Evolutionary conservation across 2,329 filamentous ascomycete genomes (phyloP), one percentile per base, ranked within the genome.

Genomic region (Microthyrium microscopicum): DNA sequence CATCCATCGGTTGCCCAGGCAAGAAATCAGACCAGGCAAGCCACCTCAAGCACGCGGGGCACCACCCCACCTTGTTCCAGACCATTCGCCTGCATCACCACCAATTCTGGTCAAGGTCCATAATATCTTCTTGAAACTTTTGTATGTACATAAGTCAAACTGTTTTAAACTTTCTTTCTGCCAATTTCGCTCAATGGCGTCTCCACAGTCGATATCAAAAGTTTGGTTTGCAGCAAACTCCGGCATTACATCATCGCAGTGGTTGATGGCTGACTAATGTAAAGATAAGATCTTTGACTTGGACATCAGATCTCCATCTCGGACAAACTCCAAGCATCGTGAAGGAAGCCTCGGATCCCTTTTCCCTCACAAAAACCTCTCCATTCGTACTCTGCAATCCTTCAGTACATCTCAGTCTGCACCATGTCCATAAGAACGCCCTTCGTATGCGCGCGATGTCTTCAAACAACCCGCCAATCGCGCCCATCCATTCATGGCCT

Each of bases 361-460:
- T 8, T 9, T 16, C 8, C 13, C 15, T 16, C 15, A 29, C 26
- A 16, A 16, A 15, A 29, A 29, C 26, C 26, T 16, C 8, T 7
- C 26, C 7, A 29, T 16, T 12, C 8, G 26, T 16, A 7, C 13
- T 15, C 26, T 16, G 11, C 11, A 9, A 29, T 29, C 26, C n/a
- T n/a, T n/a, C n/a, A n/a, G n/a, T n/a, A n/a, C n/a, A n/a, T n/a
- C n/a, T n/a, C n/a, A n/a, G n/a, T n/a, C n/a, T n/a, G n/a, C n/a
- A 17, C 12, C 26, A 29, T 29, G 26, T 12, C 11, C 26, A 16
- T 16, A 15, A 20, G 17, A 18, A 8, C 29, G 8, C 19, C 29
- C 8, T 36, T 17, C 26, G 13, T 36, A 8, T 36, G 34, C 34
- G 15, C n/a, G 5, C 34, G 28, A 27, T 36, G 34, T 15, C 26